Evolutionary conservation across 2,329 filamentous ascomycete species (phyloP), one percentile per base, ranked within the genome.

Genomic region (Fusarium sp.): DNA sequence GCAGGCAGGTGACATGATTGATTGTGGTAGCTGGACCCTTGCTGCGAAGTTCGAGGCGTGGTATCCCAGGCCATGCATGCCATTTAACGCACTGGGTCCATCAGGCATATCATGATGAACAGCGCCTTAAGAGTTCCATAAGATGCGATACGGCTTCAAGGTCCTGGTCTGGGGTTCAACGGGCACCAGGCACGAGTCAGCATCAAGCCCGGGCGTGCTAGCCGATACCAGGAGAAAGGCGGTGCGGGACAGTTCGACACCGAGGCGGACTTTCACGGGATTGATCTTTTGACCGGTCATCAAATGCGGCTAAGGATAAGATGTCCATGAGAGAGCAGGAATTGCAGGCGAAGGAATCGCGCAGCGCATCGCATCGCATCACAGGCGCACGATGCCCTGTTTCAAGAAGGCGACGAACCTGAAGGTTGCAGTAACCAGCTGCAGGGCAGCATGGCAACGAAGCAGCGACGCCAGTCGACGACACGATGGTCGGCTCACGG

Each of bases 11-110:
- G 35, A 70, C 25, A 57, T 54, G n/a, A 32, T 38, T 52, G 59
- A 54, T 59, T 59, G 35, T 38, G 35, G 50, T 38, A 56, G 38
- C 58, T 50, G 40, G n/a, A n/a, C 62, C 35, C 25, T 12, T 40
- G 43, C 15, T 61, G 62, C n/a, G 15, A 64, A 56, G 50, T 22
- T 47, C 37, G 57, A 52, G 61, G 33, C 40, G 37, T 47, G 60
- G 61, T 59, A 56, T 60, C 59, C 38, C 22, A 32, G 52, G 56
- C 63, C 60, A 73, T 73, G 71, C 71, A 74, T 37, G 68, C 71
- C 60, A 71, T 69, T 65, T 63, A 74, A 65, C 61, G 54, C 40
- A 63, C 30, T 58, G 37, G 25, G 54, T 47, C 58, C 12, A 47
- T 61, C n/a, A 22, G 14, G 35, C 35, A 45, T 45, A 61, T 47